Percentiles rank a stretch among this genome's conserved stretches.
Evolutionary conservation across 179 eudicot species (phyloP).

Genomic region (Camellia oleifera): DNA sequence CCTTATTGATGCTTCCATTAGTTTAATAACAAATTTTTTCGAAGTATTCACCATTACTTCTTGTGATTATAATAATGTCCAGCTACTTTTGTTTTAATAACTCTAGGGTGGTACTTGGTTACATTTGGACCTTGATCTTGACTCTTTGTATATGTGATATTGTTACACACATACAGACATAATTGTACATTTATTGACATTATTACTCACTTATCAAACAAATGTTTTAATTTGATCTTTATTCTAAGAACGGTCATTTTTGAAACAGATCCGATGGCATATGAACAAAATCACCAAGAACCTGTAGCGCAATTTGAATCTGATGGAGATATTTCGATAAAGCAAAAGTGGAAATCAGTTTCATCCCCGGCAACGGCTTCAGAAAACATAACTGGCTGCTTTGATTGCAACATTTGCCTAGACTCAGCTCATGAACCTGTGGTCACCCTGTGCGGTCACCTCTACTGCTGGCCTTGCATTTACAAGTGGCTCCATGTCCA

Average conservation of each 20-base stretch:
- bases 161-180: too few relatives aligned
- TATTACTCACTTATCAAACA: too few relatives aligned
- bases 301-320: conserved; percentile 26
- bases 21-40: not conserved
- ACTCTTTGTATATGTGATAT: not conserved
- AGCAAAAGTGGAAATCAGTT: conserved; percentile 28
- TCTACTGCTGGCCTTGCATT: conserved; percentile 87
- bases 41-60: not conserved
- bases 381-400: conserved; percentile 38
- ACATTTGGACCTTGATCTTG: not conserved
- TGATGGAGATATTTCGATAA: conserved; percentile 24
- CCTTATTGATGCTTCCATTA: not conserved
- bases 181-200: not conserved
- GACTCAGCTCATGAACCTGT: conserved; percentile 77
- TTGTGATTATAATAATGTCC: not conserved
- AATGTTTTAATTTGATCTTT: not conserved
- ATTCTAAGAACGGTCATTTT: not conserved
- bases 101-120: not conserved
- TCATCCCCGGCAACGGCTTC: conserved; percentile 23
- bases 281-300: conserved; percentile 34
- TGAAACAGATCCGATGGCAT: conserved; percentile 43
- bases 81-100: not conserved
- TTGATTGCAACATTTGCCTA: conserved; percentile 83
- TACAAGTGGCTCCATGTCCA: conserved; percentile 76
- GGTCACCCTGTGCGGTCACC: conserved; percentile 84